Percentiles rank a stretch among this genome's conserved stretches.
phyloP scores from a whole-genome alignment of 1,284 basidiomycete genomes.

The Fistulinella cinereoalba region DNA sequence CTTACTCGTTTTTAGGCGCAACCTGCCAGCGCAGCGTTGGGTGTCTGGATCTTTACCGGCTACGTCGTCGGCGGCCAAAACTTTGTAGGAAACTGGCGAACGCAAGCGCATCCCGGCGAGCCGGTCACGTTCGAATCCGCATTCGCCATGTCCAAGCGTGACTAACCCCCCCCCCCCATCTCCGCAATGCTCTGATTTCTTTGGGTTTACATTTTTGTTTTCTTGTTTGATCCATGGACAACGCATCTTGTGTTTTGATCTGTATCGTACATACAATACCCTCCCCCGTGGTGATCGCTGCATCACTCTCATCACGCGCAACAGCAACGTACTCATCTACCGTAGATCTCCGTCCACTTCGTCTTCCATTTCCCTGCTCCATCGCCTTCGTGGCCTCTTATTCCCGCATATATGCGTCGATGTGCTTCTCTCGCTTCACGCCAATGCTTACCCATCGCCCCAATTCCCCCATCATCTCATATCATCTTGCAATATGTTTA shows the following conservation, averaged over 20 bases:
- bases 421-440: conserved; percentile 1
- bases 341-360: conserved; percentile 22
- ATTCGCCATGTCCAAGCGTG: conserved; percentile 50
- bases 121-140: conserved; percentile 55
- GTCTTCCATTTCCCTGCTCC: conserved; percentile 7
- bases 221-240: conserved; percentile 10
- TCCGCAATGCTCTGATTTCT: background rate
- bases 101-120: conserved; percentile 35
- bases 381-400: background rate
- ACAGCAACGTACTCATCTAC: conserved; percentile 16
- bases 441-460: background rate
- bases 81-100: conserved; percentile 70
- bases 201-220: background rate
- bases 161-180: background rate
- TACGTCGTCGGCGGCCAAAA: conserved; percentile 62
- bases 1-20: conserved; percentile 8
- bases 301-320: conserved; percentile 4
- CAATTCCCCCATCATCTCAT: background rate
- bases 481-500: conserved; percentile 3
- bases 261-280: conserved; percentile 12
- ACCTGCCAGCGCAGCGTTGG: conserved; percentile 19
- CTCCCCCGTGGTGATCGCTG: conserved; percentile 3
- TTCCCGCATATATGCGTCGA: conserved; percentile 1
- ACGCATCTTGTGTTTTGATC: conserved; percentile 12
- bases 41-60: conserved; percentile 61